Base-by-base conservation (phyloP, 1,139 yeast species). In the Geotrichum histeridarum region DNA sequence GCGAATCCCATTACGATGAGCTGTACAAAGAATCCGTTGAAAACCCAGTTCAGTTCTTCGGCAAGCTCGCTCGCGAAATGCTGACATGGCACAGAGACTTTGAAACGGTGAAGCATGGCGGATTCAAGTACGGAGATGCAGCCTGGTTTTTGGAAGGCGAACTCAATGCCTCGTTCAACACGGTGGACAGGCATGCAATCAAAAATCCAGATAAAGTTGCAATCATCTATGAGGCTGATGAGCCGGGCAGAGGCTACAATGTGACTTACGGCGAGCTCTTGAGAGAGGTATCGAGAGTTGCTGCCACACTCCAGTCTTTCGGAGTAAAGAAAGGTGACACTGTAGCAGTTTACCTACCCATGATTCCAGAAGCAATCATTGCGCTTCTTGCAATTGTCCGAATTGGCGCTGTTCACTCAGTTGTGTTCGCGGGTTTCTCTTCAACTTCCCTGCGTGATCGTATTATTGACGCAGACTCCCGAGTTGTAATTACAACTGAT, bases 351-450 rank as follows among this genome's bases (percentile, higher is more conserved):
- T 86, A 86, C 69, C 76, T 86, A 69, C 95, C 94, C 61, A 86
- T 86, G 95, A 83, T 85, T 60, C 93, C 94, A 31, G 90, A 86
- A 71, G 91, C 93, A 1, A 64, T 86, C 59, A 77, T 84, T 43
- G 79, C 94, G 1, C 72, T 86, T 60, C 73, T 86, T 71, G 93
- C 94, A 27, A 84, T 86, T 67, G 77, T 78, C 22, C 78, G 95
- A 72, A 77, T 86, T 59, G 94, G 95, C 59, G 95, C 94, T 1
- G 75, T 86, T 51, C 95, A 86, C 70, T 84, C 91, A 8, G 94
- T 86, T 46, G 86, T 86, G 18, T 86, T 86, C 73, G 95, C 95
- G 5, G 95, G 95, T 1, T 86, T 86, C 68, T 80, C 86, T n/a
- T 80, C 89, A 37, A 82, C 86, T 48, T 85, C 93, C 8, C 76